A percentile compares a stretch with the other conserved stretches of the same genome.
phyloP scores from a whole-genome alignment of 2,329 filamentous ascomycete genomes.

The Fusarium pseudograminearum region DNA sequence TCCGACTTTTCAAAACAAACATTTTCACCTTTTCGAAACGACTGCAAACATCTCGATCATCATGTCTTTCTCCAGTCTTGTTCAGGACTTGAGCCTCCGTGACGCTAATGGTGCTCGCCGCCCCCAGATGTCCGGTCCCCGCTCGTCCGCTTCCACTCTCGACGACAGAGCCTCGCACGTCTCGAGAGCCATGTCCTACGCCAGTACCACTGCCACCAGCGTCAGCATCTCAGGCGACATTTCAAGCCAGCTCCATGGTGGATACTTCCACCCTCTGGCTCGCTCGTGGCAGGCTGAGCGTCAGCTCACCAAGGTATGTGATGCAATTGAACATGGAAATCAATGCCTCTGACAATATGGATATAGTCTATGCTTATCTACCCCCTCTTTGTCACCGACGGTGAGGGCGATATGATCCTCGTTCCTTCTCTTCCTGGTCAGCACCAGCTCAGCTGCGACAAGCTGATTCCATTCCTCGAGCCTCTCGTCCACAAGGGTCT shows the following conservation, averaged over 20 bases:
- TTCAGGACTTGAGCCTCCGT: constrained; percentile 72
- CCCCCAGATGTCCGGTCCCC: constrained; percentile 54
- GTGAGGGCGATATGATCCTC: constrained; percentile 88
- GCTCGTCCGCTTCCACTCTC: constrained; percentile 65
- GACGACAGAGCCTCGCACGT: constrained; percentile 72
- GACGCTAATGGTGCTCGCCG: constrained; percentile 64
- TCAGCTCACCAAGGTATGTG: constrained; percentile 82
- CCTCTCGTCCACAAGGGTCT: constrained; percentile 91
- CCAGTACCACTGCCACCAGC: constrained; percentile 75
- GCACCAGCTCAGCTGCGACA: constrained; percentile 88
- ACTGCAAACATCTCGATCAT: constrained; percentile 28
- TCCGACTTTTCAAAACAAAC: constrained; percentile 9
- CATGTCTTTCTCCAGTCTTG: constrained; percentile 77
- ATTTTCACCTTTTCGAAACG: constrained; percentile 15
- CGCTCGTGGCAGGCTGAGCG: constrained; percentile 86
- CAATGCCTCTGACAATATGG: constrained; percentile 26
- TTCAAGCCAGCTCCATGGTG: constrained; percentile 84
- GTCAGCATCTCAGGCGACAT: constrained; percentile 81
- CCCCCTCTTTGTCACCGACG: constrained; percentile 95
- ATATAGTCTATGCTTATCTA: constrained; percentile 96
- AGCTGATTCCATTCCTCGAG: constrained; percentile 83
- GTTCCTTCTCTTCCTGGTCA: constrained; percentile 94
- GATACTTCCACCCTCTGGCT: constrained; percentile 83
- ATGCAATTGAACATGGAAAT: neutral
- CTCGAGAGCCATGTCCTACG: constrained; percentile 73